A percentile compares a stretch with the other conserved stretches of the same genome.
Conservation (phyloP, 2,329 filamentous ascomycete genomes). For the Sporothrix inflata region DNA sequence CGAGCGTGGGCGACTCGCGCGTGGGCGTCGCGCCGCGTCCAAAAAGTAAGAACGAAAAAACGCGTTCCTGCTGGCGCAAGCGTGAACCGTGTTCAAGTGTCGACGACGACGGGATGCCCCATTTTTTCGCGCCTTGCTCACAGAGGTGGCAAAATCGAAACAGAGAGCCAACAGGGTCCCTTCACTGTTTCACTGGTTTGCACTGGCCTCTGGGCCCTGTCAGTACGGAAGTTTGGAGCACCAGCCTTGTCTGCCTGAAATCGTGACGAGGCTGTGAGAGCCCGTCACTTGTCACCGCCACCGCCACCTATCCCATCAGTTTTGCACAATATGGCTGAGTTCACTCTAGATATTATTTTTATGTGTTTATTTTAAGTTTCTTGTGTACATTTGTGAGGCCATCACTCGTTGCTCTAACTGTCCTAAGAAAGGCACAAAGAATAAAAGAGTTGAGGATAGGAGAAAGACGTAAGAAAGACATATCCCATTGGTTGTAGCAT, state of each 20-base stretch:
- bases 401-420: neutral
- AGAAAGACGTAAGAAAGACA: constrained; percentile 15
- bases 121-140: neutral
- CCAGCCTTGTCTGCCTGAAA: neutral
- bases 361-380: neutral
- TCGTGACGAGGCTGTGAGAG: neutral
- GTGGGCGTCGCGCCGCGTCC: constrained; percentile 12
- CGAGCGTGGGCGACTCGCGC: neutral
- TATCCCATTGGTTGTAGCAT: constrained; percentile 9
- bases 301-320: neutral
- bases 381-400: constrained; percentile 14
- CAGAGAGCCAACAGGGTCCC: neutral
- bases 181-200: neutral
- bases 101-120: neutral
- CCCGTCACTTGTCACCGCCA: neutral
- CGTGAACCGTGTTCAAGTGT: constrained; percentile 9
- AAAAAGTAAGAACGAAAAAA: neutral
- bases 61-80: neutral
- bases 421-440: constrained; percentile 10
- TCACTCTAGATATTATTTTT: neutral
- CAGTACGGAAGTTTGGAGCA: neutral
- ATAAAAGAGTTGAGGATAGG: neutral
- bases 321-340: neutral
- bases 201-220: neutral
- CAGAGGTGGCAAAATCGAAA: neutral